Base-by-base conservation (phyloP, 345 rosid species). In the Acer negundo region DNA sequence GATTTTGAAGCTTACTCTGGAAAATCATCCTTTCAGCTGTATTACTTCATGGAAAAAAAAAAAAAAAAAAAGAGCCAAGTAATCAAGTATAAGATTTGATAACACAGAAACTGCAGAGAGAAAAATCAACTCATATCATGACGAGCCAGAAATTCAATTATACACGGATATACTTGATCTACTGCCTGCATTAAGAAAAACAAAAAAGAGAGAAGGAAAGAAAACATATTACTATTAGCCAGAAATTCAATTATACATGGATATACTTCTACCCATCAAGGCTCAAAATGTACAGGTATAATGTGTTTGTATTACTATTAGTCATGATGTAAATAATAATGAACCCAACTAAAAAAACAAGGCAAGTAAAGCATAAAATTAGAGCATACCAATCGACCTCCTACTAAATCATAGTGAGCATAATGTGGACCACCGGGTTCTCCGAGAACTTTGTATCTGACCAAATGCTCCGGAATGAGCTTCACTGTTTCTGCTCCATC, bases 391-490 rank as follows among this genome's bases (percentile, higher is more conserved):
- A 81, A 70, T 56, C 85, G 84, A 31, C 92, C 87, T 67, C 90
- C 91, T 44, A 95, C 91, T 28, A 93, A 38, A 87, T 93, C 99
- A 77, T 89, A 93, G 78, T 93, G 97, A 75, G 90, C 99, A 69
- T 83, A 95, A 82, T 93, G 97, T 35, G 94, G 95, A 79, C 97
- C 97, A 4, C 82, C 79, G 0, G 93, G 92, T 82, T 91, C 90
- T 58, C 96, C 98, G 17, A 93, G 70, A 19, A 91, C 93, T 87
- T 84, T 89, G 81, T 75, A 93, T 49, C 85, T 86, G 24, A 87
- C 87, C 85, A 91, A 73, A 80, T 82, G 84, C 81, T 82, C 68
- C 0, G 94, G 93, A 58, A 93, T 80, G 58, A 87, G 84, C 86
- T 95, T 95, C 38, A 84, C 93, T 2, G 98, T 95, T 77, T 91